Base-by-base conservation (phyloP, 352 stramenopile genomes). In the Phytophthora ohioensis region DNA sequence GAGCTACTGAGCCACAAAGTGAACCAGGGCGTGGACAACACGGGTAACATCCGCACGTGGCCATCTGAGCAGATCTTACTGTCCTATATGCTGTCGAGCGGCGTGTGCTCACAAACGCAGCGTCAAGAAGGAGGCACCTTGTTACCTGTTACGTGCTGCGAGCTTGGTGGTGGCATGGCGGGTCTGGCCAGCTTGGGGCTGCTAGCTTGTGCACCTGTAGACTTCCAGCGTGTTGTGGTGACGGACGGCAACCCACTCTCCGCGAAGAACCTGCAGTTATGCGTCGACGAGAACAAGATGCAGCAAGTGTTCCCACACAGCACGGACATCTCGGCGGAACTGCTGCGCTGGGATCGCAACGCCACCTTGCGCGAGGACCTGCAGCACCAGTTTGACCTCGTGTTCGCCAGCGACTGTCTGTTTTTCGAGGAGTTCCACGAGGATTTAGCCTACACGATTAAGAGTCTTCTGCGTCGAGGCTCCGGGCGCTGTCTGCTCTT, bases 381-480 rank as follows among this genome's bases (percentile, higher is more conserved):
- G 64, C 71, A 57, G 5, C 73, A 87, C 31, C 78, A 91, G 51
- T 94, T 94, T 57, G 87, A 96, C 62, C 64, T 96, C 61, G 65
- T 96, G 43, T 77, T 96, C 35, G 89, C 87, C 4, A 93, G 87
- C 56, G 89, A 96, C 67, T 96, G 89, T 57, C 71, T 96, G 1
- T 96, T 96, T 72, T 96, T 96, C 56, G 86, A 95, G 74, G 81
- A 89, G 2, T 96, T 95, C 69, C 87, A 96, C 69, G 67, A 85
- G 47, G 89, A 96, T 57, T 71, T 96, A 27, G 80, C 73, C 12
- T 70, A 83, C 55, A 93, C 83, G 1, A 85, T 96, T 72, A 75
- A 84, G n/a, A 63, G 67, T 54, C 71, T 96, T 6, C 48, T 94
- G 38, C 64, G 68, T 6, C 79, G 64, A 0, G 15, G 17, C 3